Percentiles rank a stretch among this genome's conserved stretches.
These are phyloP conservation scores for Silene noctiflora DNA, from an alignment of 179 eudicot species.

Conservation along the genomic window DNA sequence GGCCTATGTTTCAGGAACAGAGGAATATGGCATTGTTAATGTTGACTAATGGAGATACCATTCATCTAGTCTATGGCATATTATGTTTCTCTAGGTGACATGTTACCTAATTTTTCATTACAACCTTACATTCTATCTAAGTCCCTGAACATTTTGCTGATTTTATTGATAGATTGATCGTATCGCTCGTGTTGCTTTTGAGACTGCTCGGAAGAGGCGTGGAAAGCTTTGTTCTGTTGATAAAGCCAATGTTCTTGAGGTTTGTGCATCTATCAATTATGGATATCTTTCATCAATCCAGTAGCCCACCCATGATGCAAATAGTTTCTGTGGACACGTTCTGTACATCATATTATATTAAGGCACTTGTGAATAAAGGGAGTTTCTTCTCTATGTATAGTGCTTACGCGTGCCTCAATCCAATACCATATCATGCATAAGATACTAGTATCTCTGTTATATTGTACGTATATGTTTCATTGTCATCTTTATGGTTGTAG, in stretches of 20 bases:
- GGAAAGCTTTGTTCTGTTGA: slow-evolving; percentile 98
- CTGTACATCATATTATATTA: too few relatives aligned
- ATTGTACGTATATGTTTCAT: too few relatives aligned
- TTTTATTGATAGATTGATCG: slow-evolving; percentile 66
- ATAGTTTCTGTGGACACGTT: background rate
- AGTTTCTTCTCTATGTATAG: too few relatives aligned
- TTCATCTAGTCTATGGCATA: too few relatives aligned
- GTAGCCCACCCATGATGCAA: background rate
- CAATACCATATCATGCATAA: too few relatives aligned
- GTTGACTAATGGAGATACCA: too few relatives aligned
- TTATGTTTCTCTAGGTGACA: background rate
- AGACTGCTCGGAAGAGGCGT: slow-evolving; percentile 85
- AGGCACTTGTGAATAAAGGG: too few relatives aligned
- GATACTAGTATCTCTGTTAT: too few relatives aligned
- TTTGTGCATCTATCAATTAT: slow-evolving; percentile 24
- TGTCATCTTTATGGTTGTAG: too few relatives aligned
- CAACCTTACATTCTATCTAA: background rate
- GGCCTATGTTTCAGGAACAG: too few relatives aligned
- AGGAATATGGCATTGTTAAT: too few relatives aligned
- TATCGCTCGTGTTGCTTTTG: slow-evolving; percentile 93
- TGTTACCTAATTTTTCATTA: background rate
- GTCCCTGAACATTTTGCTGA: background rate
- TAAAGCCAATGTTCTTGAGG: slow-evolving; percentile 98
- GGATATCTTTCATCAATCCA: background rate
- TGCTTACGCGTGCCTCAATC: too few relatives aligned